Conservation (phyloP, 805 yeast species). For the Candida mattraensis region DNA sequence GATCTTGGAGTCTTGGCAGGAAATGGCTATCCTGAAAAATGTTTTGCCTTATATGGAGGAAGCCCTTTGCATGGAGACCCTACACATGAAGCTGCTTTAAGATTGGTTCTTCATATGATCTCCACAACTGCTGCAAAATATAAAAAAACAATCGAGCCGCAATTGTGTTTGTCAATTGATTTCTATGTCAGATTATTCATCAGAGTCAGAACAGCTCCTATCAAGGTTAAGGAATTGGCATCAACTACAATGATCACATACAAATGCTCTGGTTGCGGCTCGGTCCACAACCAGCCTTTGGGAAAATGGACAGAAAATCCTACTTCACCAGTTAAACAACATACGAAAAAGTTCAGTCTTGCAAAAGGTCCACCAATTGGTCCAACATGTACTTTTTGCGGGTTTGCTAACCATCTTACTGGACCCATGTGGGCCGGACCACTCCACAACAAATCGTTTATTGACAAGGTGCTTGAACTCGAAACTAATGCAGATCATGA, state of each 20-base stretch:
- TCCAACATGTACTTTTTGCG: conserved; percentile 68
- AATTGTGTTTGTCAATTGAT: conserved; percentile 83
- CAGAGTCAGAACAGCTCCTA: conserved; percentile 73
- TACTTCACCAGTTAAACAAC: conserved; percentile 22
- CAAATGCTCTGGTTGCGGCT: conserved; percentile 86
- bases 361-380: conserved; percentile 66
- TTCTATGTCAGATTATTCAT: conserved; percentile 88
- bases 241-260: conserved; percentile 75
- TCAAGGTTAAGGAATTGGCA: conserved; percentile 76
- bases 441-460: conserved; percentile 68
- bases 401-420: conserved; percentile 67
- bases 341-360: conserved; percentile 50
- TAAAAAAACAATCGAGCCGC: conserved; percentile 83
- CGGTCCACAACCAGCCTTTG: conserved; percentile 67
- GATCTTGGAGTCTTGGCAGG: conserved; percentile 97
- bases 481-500: conserved; percentile 47
- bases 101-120: conserved; percentile 76
- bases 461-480: conserved; percentile 60
- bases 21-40: conserved; percentile 93
- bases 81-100: conserved; percentile 89
- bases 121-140: conserved; percentile 87
- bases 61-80: conserved; percentile 81
- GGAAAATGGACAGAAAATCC: conserved; percentile 54
- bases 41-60: conserved; percentile 94
- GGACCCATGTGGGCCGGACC: conserved; percentile 97